Evolutionary conservation across 768 basidiomycete species (phyloP), one percentile per base, ranked within the genome.

Genomic region (Tylopilus subfusipes): DNA sequence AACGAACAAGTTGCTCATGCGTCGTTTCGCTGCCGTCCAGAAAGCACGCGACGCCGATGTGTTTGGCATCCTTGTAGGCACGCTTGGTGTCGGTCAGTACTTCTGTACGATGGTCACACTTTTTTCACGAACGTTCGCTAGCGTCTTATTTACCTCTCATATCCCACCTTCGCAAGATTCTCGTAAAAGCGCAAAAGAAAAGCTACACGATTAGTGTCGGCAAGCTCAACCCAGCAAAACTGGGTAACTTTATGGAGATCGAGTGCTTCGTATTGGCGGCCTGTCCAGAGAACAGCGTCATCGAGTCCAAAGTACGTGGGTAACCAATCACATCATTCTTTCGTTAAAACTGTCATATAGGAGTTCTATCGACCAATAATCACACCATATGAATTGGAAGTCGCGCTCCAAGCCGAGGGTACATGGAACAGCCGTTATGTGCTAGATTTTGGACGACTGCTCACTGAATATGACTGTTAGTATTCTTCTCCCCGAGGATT

Each of bases 251-350:
- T 69, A 80, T 90, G 64, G 95, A 98, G 68, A 86, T 99, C 46
- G 96, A 98, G 66, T 96, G 94, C 63, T 98, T 93, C 64, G 87
- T 98, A 18, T 78, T 97, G 54, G 90, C 97, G 4, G 95, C 95
- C 3, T 99, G 97, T 70, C 88, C 88, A 0, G 95, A 99, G 68
- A 96, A 96, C 61, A 90, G 88, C 49, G 66, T 98, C 24, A 76
- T 88, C 33, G 88, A 90, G 21, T 78, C 84, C 5, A 88, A 88
- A 73, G 86, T 80, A 39, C 7, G 69, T 62, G 6, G 3, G 3
- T 36, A 19, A 3, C 18, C 4, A 1, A n/a, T 24, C 18, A 13
- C 18, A 19, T 40, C 11, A 9, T 9, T n/a, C 48, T n/a, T 6
- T 36, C 42, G 19, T 22, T 8, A 46, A 39, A 16, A 42, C 14